phyloP scores from a whole-genome alignment of 306 rosid species.

The Begonia peltatifolia region DNA sequence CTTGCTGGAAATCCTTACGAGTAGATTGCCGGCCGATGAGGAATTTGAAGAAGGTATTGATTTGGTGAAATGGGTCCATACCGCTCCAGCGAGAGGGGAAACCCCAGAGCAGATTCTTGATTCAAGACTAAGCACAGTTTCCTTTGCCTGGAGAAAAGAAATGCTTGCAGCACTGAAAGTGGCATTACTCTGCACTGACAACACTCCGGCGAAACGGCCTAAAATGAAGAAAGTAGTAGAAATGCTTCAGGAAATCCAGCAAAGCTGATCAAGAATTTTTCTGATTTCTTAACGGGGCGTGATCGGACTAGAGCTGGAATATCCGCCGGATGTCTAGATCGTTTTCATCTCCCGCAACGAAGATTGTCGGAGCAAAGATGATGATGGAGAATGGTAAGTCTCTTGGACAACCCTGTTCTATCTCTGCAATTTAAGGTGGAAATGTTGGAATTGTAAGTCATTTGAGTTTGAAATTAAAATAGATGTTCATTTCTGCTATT shows the following conservation, averaged over 20 bases:
- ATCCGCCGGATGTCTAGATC: not conserved
- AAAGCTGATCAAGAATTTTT: conserved; percentile 2
- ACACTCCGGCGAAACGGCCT: conserved; percentile 83
- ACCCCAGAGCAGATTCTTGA: conserved; percentile 98
- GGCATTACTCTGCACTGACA: conserved; percentile 93
- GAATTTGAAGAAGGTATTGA: conserved; percentile 86
- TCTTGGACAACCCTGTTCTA: no score
- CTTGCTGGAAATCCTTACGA: conserved; percentile 84
- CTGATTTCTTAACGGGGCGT: not conserved
- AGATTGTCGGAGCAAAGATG: no score
- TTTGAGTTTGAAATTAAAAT: no score
- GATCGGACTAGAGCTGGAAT: not conserved
- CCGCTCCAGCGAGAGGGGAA: conserved; percentile 80
- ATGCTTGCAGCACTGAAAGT: conserved; percentile 95
- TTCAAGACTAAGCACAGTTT: conserved; percentile 79
- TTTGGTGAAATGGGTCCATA: conserved; percentile 95
- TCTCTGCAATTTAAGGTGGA: no score
- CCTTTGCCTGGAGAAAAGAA: conserved; percentile 96
- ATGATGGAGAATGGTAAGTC: no score
- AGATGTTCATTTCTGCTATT: no score
- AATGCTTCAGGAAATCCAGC: conserved; percentile 76
- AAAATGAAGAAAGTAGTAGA: conserved; percentile 94
- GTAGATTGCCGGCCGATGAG: conserved; percentile 81
- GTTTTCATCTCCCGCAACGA: not conserved
- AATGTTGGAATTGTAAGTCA: no score